Percentiles rank a stretch among this genome's conserved stretches.
These are phyloP conservation scores for Dryadomyces quercus-mongolicae DNA, from an alignment of 2,329 filamentous ascomycete genomes.

Conservation along the genomic window DNA sequence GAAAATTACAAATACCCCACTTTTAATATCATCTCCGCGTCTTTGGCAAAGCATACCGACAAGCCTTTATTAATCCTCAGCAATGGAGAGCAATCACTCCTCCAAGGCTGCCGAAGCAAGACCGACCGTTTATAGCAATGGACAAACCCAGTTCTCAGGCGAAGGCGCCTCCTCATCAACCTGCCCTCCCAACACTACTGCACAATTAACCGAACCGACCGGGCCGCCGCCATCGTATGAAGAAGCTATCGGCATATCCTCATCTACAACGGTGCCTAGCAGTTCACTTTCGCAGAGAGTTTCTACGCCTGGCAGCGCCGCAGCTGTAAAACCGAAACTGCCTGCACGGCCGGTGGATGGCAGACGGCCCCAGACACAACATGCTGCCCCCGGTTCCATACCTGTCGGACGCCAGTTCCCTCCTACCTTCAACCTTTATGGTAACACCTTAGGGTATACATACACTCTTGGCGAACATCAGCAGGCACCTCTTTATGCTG, in stretches of 20 bases:
- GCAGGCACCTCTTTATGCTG: constrained; percentile 20
- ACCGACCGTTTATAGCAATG: no score
- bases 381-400: constrained; percentile 6
- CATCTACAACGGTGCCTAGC: background rate
- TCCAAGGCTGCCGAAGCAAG: no score
- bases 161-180: constrained; percentile 9
- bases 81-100: no score
- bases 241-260: constrained; percentile 9
- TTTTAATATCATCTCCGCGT: no score
- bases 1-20: no score
- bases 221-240: constrained; percentile 12
- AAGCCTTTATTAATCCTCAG: no score
- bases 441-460: constrained; percentile 8
- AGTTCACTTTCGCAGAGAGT: background rate
- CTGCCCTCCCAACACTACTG: constrained; percentile 1
- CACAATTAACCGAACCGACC: background rate
- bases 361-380: background rate
- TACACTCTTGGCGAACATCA: constrained; percentile 20
- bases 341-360: background rate
- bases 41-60: no score
- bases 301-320: background rate
- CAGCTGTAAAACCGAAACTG: background rate
- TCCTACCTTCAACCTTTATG: constrained; percentile 20
- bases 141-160: no score
- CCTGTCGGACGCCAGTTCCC: constrained; percentile 19